These are phyloP conservation scores for Lactifluus volemus DNA, from an alignment of 768 basidiomycete species.

Conservation along the genomic window DNA sequence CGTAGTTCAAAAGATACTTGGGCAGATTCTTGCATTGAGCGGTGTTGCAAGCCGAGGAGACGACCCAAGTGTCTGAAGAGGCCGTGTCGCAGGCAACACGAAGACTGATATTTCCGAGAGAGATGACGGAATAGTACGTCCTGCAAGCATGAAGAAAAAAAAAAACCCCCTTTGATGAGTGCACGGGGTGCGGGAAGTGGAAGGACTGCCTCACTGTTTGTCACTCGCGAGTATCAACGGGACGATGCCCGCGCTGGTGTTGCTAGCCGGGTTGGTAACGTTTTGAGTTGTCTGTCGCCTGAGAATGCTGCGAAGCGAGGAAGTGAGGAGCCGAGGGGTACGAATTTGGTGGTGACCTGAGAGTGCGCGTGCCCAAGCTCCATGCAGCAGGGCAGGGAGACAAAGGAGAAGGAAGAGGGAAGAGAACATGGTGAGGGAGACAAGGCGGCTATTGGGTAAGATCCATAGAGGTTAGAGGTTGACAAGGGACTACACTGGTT, in stretches of 20 bases:
- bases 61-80: constrained; percentile 64
- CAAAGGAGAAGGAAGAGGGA: not conserved
- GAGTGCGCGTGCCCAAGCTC: constrained; percentile 5
- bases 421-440: not conserved
- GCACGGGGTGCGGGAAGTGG: not conserved
- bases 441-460: not conserved
- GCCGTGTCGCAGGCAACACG: constrained; percentile 69
- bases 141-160: constrained; percentile 27
- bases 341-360: not conserved
- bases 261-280: not conserved
- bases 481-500: not conserved
- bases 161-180: not conserved
- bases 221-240: constrained; percentile 15
- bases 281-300: constrained; percentile 11
- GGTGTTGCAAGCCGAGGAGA: constrained; percentile 53
- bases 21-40: constrained; percentile 49
- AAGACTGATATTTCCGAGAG: constrained; percentile 53
- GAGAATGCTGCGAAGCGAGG: constrained; percentile 5
- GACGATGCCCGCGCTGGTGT: not conserved
- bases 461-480: not conserved
- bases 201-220: constrained; percentile 7
- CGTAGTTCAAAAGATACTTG: constrained; percentile 59
- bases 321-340: not conserved
- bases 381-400: constrained; percentile 10
- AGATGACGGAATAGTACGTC: constrained; percentile 57